Conservation (phyloP, 495 filamentous ascomycete genomes). For the Penicillium malachiteum region DNA sequence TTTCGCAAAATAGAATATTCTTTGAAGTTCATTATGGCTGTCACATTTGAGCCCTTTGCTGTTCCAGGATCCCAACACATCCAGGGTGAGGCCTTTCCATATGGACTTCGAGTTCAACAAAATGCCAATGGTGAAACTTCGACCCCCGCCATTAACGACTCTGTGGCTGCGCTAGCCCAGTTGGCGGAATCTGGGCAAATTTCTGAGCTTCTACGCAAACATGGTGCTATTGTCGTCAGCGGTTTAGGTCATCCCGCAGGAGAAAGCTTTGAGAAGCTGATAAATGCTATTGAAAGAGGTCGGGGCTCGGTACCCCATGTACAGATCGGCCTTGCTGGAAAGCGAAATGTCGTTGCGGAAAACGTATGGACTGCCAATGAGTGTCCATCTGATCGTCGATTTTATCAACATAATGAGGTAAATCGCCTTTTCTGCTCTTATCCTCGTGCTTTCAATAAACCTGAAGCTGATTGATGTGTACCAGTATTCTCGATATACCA, state of each 20-base stretch:
- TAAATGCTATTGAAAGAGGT: neutral
- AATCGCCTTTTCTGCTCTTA: too few relatives aligned
- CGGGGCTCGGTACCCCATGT: neutral
- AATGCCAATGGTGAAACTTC: neutral
- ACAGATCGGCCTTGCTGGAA: neutral
- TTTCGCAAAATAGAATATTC: too few relatives aligned
- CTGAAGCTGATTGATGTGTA: too few relatives aligned
- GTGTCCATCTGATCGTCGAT: neutral
- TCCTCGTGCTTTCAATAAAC: too few relatives aligned
- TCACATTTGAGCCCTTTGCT: neutral
- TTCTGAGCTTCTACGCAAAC: neutral
- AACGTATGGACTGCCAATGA: neutral
- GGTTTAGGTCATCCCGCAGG: neutral
- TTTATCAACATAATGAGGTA: neutral
- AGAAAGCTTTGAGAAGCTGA: neutral
- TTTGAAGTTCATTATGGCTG: neutral
- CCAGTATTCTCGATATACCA: neutral
- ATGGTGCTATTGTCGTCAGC: neutral
- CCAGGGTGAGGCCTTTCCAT: neutral
- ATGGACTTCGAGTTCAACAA: neutral
- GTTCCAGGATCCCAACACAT: neutral
- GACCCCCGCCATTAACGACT: neutral
- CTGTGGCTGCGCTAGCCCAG: neutral
- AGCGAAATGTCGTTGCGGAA: neutral
- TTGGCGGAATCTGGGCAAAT: neutral